Conservation (phyloP, 169 alveolate species). For the Cryptosporidium meleagridis region DNA sequence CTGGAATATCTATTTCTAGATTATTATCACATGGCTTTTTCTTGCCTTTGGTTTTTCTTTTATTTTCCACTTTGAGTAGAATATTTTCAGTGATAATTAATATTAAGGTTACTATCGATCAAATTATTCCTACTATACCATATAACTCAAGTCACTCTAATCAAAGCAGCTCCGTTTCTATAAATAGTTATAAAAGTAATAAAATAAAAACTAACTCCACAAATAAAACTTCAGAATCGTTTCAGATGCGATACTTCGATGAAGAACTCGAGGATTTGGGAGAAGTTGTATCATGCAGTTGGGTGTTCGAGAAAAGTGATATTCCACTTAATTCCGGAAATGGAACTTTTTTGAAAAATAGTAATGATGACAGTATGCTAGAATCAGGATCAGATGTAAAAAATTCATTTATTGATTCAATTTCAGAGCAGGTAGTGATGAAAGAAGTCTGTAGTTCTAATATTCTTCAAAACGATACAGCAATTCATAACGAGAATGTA, state of each 20-base stretch:
- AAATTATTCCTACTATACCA: background rate
- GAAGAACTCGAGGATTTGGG: conserved; percentile 10
- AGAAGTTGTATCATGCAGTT: background rate
- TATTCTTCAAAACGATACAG: background rate
- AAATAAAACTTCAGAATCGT: background rate
- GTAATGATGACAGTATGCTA: too few relatives aligned
- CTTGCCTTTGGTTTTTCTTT: conserved; percentile 23
- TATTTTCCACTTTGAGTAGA: conserved; percentile 43
- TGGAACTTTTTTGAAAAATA: background rate
- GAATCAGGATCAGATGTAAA: background rate
- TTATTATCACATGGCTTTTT: conserved; percentile 57
- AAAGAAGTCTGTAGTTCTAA: background rate
- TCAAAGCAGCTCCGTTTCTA: background rate
- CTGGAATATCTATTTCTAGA: conserved; percentile 63
- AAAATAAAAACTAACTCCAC: background rate
- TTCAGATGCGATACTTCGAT: background rate
- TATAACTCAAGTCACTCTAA: background rate
- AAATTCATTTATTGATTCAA: background rate
- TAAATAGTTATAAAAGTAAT: too few relatives aligned
- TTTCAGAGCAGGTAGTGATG: background rate
- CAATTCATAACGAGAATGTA: too few relatives aligned
- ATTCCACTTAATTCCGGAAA: background rate
- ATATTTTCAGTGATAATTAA: conserved; percentile 11
- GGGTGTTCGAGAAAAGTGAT: background rate
- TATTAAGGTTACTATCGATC: background rate